Base-by-base conservation (phyloP, 1,284 basidiomycete genomes). In the Chalciporus sp. region DNA sequence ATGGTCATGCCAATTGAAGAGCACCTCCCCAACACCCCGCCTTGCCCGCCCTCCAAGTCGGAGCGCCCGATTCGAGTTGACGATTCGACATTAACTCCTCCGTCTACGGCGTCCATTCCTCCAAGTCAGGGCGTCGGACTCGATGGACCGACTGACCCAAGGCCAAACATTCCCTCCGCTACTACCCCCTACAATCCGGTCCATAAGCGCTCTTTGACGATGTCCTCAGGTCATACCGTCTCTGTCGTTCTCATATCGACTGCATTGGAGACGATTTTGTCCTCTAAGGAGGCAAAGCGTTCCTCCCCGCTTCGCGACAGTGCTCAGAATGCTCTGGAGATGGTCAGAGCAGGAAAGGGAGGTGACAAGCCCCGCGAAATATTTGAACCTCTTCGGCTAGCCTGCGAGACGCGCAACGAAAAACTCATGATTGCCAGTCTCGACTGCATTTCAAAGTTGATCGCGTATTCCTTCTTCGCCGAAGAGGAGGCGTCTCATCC, bases 391-490 rank as follows among this genome's bases (percentile, higher is more conserved):
- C 79, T 98, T 51, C 85, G 92, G 50, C 78, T 98, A 49, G 95
- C 95, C 12, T 98, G 95, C 74, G 94, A 98, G 75, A 96, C 94
- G 1, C 84, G 88, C 50, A 91, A 82, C 59, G 93, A 97, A 68
- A 94, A 94, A 62, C 81, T 97, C 31, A 91, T 95, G 86, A 91
- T 96, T 65, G 92, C 94, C 20, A 95, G 94, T 60, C 78, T 98
- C 68, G 95, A 98, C 72, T 94, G 95, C 64, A 93, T 97, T 56
- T 92, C 94, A 46, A 98, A 98, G 73, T 84, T 98, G 62, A 92
- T 98, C 59, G 94, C 94, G 8, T 94, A 98, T 71, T 94, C 92
- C 35, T 98, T 98, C 81, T 98, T 98, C 67, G 82, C 82, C 43
- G 92, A 93, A 61, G 71, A 81, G 26, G 56, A 47, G 35, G 58